Conservation (phyloP, 2,329 filamentous ascomycete genomes). For the Colletotrichum paranaense region DNA sequence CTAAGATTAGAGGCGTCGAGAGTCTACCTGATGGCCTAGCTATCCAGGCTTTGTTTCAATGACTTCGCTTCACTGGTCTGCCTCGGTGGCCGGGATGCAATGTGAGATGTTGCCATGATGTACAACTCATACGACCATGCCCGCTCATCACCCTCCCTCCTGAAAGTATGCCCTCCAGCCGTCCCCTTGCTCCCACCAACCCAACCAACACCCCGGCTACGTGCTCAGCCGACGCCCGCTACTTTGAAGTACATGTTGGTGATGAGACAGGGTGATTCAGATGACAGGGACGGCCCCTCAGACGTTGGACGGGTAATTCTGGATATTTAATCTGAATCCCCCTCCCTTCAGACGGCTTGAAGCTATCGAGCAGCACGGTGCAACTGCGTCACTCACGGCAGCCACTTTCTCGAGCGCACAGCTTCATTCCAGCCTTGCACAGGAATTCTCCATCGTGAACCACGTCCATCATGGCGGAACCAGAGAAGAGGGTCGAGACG, state of each 20-base stretch:
- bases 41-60: background rate
- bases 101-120: background rate
- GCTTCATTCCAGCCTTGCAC: background rate
- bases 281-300: background rate
- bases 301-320: background rate
- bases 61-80: background rate
- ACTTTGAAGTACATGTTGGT: background rate
- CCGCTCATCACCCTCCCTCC: background rate
- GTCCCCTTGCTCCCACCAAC: background rate
- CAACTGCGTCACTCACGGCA: background rate
- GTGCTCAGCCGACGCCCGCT: constrained; percentile 6
- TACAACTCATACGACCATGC: background rate
- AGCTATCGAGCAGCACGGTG: background rate
- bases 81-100: background rate
- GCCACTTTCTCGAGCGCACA: background rate
- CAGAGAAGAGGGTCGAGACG: constrained; percentile 8
- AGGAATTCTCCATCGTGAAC: background rate
- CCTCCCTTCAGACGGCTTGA: background rate
- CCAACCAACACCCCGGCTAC: background rate
- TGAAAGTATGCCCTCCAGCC: background rate
- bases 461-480: background rate
- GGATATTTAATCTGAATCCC: constrained; percentile 11
- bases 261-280: background rate
- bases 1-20: background rate
- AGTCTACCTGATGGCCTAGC: background rate